Base-by-base conservation (phyloP, 2,329 filamentous ascomycete genomes). In the Arthrobotrys pseudoclavata region DNA sequence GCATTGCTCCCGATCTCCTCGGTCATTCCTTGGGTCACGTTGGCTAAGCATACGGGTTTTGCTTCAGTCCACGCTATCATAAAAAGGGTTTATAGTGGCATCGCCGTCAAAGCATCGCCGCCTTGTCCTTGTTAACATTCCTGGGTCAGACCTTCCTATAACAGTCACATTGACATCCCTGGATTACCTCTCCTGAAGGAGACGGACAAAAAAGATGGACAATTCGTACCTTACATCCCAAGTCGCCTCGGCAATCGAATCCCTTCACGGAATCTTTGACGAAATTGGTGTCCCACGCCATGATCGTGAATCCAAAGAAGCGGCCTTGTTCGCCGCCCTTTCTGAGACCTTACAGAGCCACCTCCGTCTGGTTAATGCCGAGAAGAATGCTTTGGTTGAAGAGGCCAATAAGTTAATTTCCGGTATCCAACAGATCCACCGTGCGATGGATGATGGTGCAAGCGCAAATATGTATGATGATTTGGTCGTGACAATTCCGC, bases 241-340 rank as follows among this genome's bases (percentile, higher is more conserved):
- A 57, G 75, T 79, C 48, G 67, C 68, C 55, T 74, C 63, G 40
- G 72, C 72, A 57, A 53, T 79, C 29, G 64, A 74, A 15, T 79
- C 75, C 40, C 88, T 99, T 78, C 95, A 98, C 85, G 92, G 92
- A 80, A 89, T 98, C 72, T 99, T 97, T 83, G 96, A 99, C 84
- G 95, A 99, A 83, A 99, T 99, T 82, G 96, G 96, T 75, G 92
- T 99, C n/a, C 89, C 95, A 29, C 90, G 86, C 82, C 94, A 97
- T 89, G 96, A 98, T 84, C 92, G 96, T 82, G 94, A 98, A 83
- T 88, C 89, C 61, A 89, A 96, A 82, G 95, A 98, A 83, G 89
- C 92, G 83, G 93, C 97, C 90, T 90, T 99, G 79, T 98, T 98
- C 84, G 88, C 90, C 69, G 94, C 95, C 68, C 88, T 99, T 69